Percentiles rank a stretch among this genome's conserved stretches.
These are phyloP conservation scores for Agastache rugosa DNA, from an alignment of 257 asterid species.

Conservation along the genomic window DNA sequence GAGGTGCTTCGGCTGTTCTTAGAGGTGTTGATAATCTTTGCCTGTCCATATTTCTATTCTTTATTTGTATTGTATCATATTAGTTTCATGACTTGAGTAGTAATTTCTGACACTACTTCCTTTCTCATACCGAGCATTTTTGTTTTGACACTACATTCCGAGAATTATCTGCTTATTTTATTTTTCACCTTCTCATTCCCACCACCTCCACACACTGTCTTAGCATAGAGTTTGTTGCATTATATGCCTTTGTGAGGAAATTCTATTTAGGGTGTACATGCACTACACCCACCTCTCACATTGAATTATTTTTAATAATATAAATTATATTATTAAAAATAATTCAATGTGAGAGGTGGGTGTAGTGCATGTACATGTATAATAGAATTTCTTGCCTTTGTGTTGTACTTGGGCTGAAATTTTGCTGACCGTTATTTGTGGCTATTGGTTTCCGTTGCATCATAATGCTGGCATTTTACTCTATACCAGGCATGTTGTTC, in stretches of 20 bases:
- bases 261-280: no score
- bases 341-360: no score
- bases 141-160: not conserved
- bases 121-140: not conserved
- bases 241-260: slow-evolving; percentile 7
- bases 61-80: slow-evolving; percentile 14
- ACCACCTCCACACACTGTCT: not conserved
- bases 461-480: no score
- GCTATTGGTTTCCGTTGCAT: no score
- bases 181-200: not conserved
- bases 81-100: slow-evolving; percentile 3
- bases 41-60: slow-evolving; percentile 30
- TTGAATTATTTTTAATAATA: no score
- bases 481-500: no score
- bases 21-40: slow-evolving; percentile 41
- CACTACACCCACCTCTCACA: no score
- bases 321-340: no score
- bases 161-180: not conserved
- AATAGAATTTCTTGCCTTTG: no score
- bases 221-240: slow-evolving; percentile 22
- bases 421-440: no score
- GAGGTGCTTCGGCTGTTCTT: slow-evolving; percentile 86
- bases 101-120: not conserved
- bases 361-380: no score
- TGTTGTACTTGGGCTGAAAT: no score